Evolutionary conservation across 768 basidiomycete genomes (phyloP), one percentile per base, ranked within the genome.

Genomic region (Tricholomella constricta): DNA sequence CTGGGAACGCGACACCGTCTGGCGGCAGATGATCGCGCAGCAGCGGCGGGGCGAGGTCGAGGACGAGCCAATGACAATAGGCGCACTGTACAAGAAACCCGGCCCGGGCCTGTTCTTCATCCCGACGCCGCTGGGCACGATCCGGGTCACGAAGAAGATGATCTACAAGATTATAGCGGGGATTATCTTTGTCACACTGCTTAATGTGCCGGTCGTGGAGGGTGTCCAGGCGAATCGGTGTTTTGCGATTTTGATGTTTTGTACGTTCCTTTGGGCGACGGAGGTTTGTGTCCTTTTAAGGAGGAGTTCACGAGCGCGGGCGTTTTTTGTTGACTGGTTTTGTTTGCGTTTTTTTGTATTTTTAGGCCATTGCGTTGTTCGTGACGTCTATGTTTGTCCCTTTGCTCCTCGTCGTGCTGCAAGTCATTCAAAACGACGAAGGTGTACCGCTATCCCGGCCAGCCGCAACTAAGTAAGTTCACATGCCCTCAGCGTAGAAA

Each of bases 1-100:
- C 3, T 96, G 95, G 86, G 96, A 98, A 64, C 83, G 97, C 27
- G 94, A 98, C 64, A 99, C 97, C 1, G 88, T 98, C 11, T 99
- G 97, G 97, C 80, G 93, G 22, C 88, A 92, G 69, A 95, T 97
- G 94, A 89, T 97, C 54, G 87, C 85, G 2, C 81, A 84, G 35
- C 89, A 91, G 60, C 81, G 91, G 25, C 79, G 84, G 4, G 89
- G 91, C 15, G 83, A 84, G 35, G 60, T 53, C 45, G 72, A 56
- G 51, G 70, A 51, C 26, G 58, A 62, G 40, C 62, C 62, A 7
- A 61, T 56, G 59, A 62, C 54, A 36, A 62, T 55, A 14, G 85
- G 83, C 8, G 81, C 73, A 12, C 67, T 85, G 15, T 55, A 83
- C 17, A 76, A 71, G 25, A 69, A 75, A 20, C 67, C 78, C 3